phyloP scores from a whole-genome alignment of 352 stramenopile genomes.

The Peronospora farinosa region DNA sequence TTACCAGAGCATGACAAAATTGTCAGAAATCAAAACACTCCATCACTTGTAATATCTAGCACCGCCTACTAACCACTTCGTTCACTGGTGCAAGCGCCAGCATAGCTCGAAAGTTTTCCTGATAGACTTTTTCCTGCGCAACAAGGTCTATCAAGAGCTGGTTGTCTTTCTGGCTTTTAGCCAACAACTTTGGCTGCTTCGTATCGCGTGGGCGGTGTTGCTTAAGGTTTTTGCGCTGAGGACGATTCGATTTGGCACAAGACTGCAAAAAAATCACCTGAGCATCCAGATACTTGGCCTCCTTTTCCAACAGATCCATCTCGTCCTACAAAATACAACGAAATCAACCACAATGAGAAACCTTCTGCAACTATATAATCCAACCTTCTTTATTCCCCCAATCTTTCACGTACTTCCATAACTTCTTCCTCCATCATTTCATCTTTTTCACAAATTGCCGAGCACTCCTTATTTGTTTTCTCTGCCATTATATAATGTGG shows the following conservation, averaged over 20 bases:
- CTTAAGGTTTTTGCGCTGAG: slow-evolving; percentile 42
- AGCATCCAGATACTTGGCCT: slow-evolving; percentile 62
- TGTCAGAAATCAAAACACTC: background rate
- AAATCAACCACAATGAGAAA: background rate
- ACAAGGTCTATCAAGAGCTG: slow-evolving; percentile 51
- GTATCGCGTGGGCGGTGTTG: slow-evolving; percentile 36
- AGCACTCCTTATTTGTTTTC: too few relatives aligned
- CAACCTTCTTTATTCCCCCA: background rate
- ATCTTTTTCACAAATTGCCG: slow-evolving; percentile 2
- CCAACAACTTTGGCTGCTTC: slow-evolving; percentile 36
- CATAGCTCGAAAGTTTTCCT: slow-evolving; percentile 79
- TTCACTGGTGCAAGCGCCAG: slow-evolving; percentile 67
- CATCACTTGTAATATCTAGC: background rate
- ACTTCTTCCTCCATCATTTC: slow-evolving; percentile 30
- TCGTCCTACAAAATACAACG: slow-evolving; percentile 33
- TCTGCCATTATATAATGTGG: too few relatives aligned
- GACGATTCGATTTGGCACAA: slow-evolving; percentile 36
- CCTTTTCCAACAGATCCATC: slow-evolving; percentile 53
- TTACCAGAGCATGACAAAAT: slow-evolving; percentile 1
- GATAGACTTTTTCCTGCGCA: slow-evolving; percentile 59
- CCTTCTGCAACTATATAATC: background rate
- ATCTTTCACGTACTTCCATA: slow-evolving; percentile 25
- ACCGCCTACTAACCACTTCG: slow-evolving; percentile 41
- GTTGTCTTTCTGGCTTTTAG: slow-evolving; percentile 43
- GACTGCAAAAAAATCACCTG: slow-evolving; percentile 62